Evolutionary conservation across 306 rosid genomes (phyloP).

Genomic region (Vicia villosa): DNA sequence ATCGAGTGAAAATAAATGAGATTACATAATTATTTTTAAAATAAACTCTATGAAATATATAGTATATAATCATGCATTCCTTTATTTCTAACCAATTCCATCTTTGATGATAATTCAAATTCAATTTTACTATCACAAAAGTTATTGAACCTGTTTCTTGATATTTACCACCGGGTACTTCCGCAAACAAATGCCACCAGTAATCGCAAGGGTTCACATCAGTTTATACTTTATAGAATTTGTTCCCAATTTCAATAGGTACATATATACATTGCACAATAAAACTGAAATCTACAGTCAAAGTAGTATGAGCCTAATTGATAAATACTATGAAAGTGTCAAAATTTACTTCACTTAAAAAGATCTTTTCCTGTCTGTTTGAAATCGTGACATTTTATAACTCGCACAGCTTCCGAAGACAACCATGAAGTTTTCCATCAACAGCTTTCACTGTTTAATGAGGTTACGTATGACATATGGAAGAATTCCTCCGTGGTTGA

Average conservation of each 20-base stretch:
- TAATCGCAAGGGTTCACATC: background rate
- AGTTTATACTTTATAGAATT: background rate
- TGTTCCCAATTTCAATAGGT: slow-evolving; percentile 21
- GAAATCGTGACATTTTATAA: slow-evolving; percentile 37
- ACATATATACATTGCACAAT: background rate
- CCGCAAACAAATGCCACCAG: background rate
- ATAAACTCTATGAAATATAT: background rate
- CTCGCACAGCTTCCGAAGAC: background rate
- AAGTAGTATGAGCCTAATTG: background rate
- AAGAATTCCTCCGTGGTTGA: slow-evolving; percentile 88
- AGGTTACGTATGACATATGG: slow-evolving; percentile 80
- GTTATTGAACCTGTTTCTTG: background rate
- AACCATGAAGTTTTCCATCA: slow-evolving; percentile 10
- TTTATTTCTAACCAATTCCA: background rate
- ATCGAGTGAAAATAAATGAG: background rate
- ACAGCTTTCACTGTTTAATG: slow-evolving; percentile 53
- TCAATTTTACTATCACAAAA: background rate
- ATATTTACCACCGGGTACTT: background rate
- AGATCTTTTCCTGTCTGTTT: slow-evolving; percentile 35
- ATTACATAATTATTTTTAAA: background rate
- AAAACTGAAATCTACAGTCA: background rate
- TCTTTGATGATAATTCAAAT: background rate
- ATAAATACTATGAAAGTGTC: background rate
- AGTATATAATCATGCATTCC: background rate
- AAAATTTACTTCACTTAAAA: slow-evolving; percentile 34